Evolutionary conservation across 2,329 filamentous ascomycete species (phyloP).

Genomic region (Cladophialophora immunda): DNA sequence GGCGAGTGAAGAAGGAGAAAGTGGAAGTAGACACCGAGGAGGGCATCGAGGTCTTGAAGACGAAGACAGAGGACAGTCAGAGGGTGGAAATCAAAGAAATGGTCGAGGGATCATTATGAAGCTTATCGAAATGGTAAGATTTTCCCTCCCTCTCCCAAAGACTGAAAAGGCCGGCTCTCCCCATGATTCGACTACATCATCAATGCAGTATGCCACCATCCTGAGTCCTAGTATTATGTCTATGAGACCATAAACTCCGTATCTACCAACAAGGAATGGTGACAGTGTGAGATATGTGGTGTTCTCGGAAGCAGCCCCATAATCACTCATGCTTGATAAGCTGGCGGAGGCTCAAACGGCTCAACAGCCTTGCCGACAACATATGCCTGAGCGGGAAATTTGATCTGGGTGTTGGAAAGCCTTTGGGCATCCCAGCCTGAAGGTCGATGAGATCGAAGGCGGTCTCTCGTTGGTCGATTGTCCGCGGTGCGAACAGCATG

Average conservation of each 20-base stretch:
- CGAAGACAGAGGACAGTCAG: conserved; percentile 38
- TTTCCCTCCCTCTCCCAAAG: not conserved
- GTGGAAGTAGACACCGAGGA: conserved; percentile 44
- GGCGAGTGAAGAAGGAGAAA: conserved; percentile 56
- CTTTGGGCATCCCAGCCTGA: not conserved
- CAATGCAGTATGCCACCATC: not conserved
- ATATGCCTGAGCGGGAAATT: conserved; percentile 6
- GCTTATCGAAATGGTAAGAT: not conserved
- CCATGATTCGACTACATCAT: not conserved
- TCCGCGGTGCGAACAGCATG: not conserved
- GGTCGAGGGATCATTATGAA: not conserved
- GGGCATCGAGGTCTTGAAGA: conserved; percentile 46
- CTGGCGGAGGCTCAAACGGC: conserved; percentile 1
- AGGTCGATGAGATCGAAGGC: not conserved
- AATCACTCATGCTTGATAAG: conserved; percentile 8
- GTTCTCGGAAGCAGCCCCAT: not conserved
- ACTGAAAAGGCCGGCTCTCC: not conserved
- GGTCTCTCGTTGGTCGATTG: not conserved
- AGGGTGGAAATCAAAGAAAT: conserved; percentile 33
- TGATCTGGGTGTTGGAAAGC: not conserved
- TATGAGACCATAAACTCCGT: not conserved
- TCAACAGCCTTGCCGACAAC: not conserved
- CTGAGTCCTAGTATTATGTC: not conserved
- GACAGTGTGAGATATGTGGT: not conserved
- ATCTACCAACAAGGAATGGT: not conserved